Base-by-base conservation (phyloP, 495 filamentous ascomycete species). In the Trichoderma orchidacearum region DNA sequence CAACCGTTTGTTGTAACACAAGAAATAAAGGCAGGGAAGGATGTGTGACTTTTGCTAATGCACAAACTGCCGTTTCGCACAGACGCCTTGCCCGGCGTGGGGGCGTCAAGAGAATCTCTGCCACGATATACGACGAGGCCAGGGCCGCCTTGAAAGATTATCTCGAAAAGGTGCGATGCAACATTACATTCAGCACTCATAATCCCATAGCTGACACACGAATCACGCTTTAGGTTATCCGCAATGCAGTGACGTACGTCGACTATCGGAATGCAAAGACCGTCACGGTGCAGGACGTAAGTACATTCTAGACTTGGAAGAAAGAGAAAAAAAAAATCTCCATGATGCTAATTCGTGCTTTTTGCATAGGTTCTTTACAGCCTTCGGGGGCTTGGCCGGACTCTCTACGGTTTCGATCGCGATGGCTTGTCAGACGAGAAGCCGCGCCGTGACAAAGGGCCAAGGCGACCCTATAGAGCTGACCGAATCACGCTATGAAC, bases 11-110 rank as follows among this genome's bases (percentile, higher is more conserved):
- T 30, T 21, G 5, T 27, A 55, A 27, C 15, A 35, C 25, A 13
- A 6, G 4, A 36, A 36, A 13, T 36, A n/a, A 0, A 36, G 13
- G 17, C 15, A 18, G 3, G 28, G 13, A n/a, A 11, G 21, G 4
- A 28, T 21, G 27, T 45, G 17, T 27, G 5, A 56, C 28, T 17
- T 13, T 53, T 15, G 51, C 21, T 51, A 38, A 58, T 32, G 54
- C 65, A 60, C n/a, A 27, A 57, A 60, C 57, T 53, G 58, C 17
- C 25, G 4, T n/a, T 30, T 13, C 13, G 21, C 27, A 34, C 54
- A 91, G 87, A 50, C 86, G 88, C 54, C 73, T 94, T 3, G 89
- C 89, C 4, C 80, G 89, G 1, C 81, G 89, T 17, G 89, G 89
- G 3, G 89, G 89, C 0, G 80, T 93, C 5, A 86, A 87, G 60